Evolutionary conservation across 75 land plant species (phyloP).

Genomic region (Larix kaempferi): DNA sequence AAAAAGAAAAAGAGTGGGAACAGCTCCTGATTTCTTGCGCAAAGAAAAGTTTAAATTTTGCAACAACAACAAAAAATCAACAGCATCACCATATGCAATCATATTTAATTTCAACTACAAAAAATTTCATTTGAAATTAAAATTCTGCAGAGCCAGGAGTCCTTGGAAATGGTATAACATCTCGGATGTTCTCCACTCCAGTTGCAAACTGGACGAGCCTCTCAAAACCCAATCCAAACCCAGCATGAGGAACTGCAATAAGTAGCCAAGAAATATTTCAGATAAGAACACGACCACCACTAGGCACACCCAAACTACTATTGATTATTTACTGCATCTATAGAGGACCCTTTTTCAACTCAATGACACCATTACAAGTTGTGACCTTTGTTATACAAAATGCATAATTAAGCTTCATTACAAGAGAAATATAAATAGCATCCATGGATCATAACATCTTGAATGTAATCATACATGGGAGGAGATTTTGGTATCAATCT

Average conservation of each 20-base stretch:
- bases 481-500: not conserved
- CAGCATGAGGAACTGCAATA: constrained; percentile 94
- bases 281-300: not conserved
- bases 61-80: too few relatives aligned
- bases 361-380: not conserved
- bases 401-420: not conserved
- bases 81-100: too few relatives aligned
- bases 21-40: too few relatives aligned
- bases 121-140: constrained; percentile 8
- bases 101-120: too few relatives aligned
- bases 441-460: not conserved
- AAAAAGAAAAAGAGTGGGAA: too few relatives aligned
- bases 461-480: not conserved
- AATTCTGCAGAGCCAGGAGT: constrained; percentile 96
- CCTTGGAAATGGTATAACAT: constrained; percentile 95
- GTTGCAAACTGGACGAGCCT: constrained; percentile 97
- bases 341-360: not conserved
- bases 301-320: not conserved
- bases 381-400: not conserved
- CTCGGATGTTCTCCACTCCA: constrained; percentile 95
- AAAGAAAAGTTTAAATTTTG: too few relatives aligned
- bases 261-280: constrained; percentile 2
- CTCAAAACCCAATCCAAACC: constrained; percentile 98
- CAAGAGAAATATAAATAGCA: not conserved
- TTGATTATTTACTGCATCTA: not conserved